Evolutionary conservation across 352 stramenopile species (phyloP).

Genomic region (Elongisporangium anandrum): DNA sequence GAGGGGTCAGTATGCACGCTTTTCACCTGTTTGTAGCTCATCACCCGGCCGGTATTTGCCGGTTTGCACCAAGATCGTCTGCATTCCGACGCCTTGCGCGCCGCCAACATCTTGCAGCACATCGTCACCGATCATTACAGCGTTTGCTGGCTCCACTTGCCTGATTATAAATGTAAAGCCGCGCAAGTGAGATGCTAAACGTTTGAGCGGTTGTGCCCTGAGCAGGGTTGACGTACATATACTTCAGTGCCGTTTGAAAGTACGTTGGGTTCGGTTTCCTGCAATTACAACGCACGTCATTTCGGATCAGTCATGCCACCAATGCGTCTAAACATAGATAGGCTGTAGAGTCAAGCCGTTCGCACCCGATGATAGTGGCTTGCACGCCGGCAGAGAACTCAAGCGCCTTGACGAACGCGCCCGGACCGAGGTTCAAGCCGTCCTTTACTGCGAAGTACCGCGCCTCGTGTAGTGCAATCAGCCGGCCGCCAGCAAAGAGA

Average conservation of each 20-base stretch:
- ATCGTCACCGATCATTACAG: constrained; percentile 60
- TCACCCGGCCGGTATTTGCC: constrained; percentile 45
- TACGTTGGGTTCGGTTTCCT: constrained; percentile 50
- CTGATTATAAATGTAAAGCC: constrained; percentile 9
- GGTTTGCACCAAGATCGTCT: constrained; percentile 36
- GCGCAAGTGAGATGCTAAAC: not conserved
- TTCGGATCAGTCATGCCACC: not conserved
- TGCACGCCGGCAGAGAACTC: constrained; percentile 40
- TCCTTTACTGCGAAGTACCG: constrained; percentile 45
- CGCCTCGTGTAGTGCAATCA: constrained; percentile 54
- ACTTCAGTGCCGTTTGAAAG: constrained; percentile 34
- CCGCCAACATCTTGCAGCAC: constrained; percentile 42
- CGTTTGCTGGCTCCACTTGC: constrained; percentile 18
- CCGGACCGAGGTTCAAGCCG: constrained; percentile 43
- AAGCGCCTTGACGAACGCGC: constrained; percentile 48
- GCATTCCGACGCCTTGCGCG: constrained; percentile 42
- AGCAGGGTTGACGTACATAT: constrained; percentile 24
- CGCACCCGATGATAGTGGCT: constrained; percentile 42
- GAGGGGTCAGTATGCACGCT: not conserved
- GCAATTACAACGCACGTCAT: not conserved
- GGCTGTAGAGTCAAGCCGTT: not conserved
- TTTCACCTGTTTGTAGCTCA: constrained; percentile 14
- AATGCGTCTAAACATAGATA: not conserved
- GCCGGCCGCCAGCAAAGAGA: constrained; percentile 33
- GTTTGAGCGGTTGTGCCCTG: not conserved